These are phyloP conservation scores for Candida odintsovae DNA, from an alignment of 805 yeast genomes.

Conservation along the genomic window DNA sequence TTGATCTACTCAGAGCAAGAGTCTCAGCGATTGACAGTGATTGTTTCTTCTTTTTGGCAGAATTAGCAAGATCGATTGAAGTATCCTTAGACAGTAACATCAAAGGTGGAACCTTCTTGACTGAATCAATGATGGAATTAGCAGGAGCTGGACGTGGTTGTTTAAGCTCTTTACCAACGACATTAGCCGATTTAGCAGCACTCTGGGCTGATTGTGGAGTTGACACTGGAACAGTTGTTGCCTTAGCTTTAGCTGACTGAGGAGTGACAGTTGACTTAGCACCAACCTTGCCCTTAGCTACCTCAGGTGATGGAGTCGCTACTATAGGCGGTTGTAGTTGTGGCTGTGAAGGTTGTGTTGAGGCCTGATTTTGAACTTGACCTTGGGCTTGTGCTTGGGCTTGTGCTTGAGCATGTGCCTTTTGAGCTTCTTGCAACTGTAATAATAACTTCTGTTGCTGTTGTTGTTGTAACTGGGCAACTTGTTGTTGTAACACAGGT, in stretches of 20 bases:
- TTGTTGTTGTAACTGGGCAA: slow-evolving; percentile 20
- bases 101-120: slow-evolving; percentile 18
- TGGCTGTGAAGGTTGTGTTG: neutral
- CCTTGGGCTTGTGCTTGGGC: slow-evolving; percentile 1
- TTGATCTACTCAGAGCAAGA: slow-evolving; percentile 46
- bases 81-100: slow-evolving; percentile 21
- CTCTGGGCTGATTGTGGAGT: neutral
- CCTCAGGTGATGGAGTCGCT: neutral
- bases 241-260: neutral
- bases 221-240: neutral
- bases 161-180: slow-evolving; percentile 7
- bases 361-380: neutral
- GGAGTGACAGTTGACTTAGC: slow-evolving; percentile 1
- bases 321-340: neutral
- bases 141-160: slow-evolving; percentile 20
- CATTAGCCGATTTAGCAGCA: neutral
- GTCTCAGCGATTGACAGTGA: slow-evolving; percentile 54
- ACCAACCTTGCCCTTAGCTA: neutral
- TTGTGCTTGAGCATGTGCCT: slow-evolving; percentile 4
- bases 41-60: slow-evolving; percentile 20
- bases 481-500: slow-evolving; percentile 14
- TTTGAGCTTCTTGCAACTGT: slow-evolving; percentile 12
- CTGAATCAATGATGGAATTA: slow-evolving; percentile 16
- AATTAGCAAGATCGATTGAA: slow-evolving; percentile 21
- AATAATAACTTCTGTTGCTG: slow-evolving; percentile 16